Conservation (phyloP, 2,329 filamentous ascomycete species). For the Thelonectria rubi region DNA sequence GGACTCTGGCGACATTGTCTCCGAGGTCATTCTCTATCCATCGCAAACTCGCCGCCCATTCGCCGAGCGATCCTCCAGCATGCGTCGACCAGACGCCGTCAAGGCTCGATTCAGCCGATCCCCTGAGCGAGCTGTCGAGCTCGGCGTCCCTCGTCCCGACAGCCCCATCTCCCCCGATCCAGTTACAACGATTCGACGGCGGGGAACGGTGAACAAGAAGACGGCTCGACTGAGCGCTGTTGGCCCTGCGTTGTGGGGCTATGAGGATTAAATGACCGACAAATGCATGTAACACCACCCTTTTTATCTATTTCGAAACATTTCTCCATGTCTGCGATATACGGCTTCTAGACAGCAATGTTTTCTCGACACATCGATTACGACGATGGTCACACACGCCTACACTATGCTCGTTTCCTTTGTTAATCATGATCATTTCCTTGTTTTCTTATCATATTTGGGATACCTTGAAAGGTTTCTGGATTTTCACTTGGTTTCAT, state of each 20-base stretch:
- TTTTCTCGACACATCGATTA: conserved; percentile 38
- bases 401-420: conserved; percentile 35
- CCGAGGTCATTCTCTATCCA: conserved; percentile 30
- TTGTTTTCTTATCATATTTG: conserved; percentile 17
- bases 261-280: conserved; percentile 35
- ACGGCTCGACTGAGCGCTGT: conserved; percentile 51
- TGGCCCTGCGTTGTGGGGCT: conserved; percentile 37
- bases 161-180: conserved; percentile 50
- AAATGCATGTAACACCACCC: not conserved
- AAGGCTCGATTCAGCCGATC: conserved; percentile 23
- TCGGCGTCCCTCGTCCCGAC: conserved; percentile 52
- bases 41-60: conserved; percentile 29
- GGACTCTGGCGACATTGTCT: conserved; percentile 25
- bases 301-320: not conserved
- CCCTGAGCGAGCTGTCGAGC: conserved; percentile 28
- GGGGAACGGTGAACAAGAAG: conserved; percentile 48
- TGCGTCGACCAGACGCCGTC: conserved; percentile 19
- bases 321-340: conserved; percentile 21
- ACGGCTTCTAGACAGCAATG: conserved; percentile 23
- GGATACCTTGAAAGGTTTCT: conserved; percentile 27
- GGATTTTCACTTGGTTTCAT: conserved; percentile 27
- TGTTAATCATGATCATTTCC: conserved; percentile 36
- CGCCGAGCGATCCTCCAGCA: conserved; percentile 24
- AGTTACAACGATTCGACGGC: conserved; percentile 40
- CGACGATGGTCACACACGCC: conserved; percentile 29